Evolutionary conservation across 257 asterid genomes (phyloP).

Genomic region (Solanum corneliomulleri): DNA sequence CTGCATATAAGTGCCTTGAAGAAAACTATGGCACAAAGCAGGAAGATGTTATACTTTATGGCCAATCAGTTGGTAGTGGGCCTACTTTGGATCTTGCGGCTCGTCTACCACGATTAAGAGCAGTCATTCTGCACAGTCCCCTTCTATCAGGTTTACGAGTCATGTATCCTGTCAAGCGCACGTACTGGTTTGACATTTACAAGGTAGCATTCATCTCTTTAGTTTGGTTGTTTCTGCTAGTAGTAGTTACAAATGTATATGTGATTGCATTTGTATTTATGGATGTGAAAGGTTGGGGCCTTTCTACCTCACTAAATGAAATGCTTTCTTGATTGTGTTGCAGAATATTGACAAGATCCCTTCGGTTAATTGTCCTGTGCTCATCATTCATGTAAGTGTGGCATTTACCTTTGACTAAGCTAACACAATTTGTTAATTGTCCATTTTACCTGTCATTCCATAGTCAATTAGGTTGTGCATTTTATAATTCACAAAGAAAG

Average conservation of each 20-base stretch:
- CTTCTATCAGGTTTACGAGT: slow-evolving; percentile 36
- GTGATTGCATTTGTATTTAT: background rate
- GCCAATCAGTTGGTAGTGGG: slow-evolving; percentile 45
- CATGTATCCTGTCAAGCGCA: slow-evolving; percentile 33
- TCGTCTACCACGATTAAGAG: slow-evolving; percentile 29
- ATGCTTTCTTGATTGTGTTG: slow-evolving; percentile 10
- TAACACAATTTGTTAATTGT: background rate
- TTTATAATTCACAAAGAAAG: background rate
- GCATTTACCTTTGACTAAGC: background rate
- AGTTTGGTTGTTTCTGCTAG: background rate
- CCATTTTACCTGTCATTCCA: background rate
- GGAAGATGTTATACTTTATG: slow-evolving; percentile 33
- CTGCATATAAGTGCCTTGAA: slow-evolving; percentile 36
- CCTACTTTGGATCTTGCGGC: slow-evolving; percentile 34
- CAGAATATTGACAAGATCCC: slow-evolving; percentile 59
- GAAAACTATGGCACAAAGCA: slow-evolving; percentile 38
- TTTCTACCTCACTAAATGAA: background rate
- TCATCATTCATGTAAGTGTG: slow-evolving; percentile 70
- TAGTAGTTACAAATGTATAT: background rate
- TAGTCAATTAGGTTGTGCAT: background rate
- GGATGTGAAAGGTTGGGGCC: background rate
- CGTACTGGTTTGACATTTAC: slow-evolving; percentile 38
- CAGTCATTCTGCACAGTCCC: slow-evolving; percentile 38
- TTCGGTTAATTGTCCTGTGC: slow-evolving; percentile 33
- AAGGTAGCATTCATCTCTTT: slow-evolving; percentile 12